Conservation (phyloP, 2,329 filamentous ascomycete species). For the Penicillium sp. region DNA sequence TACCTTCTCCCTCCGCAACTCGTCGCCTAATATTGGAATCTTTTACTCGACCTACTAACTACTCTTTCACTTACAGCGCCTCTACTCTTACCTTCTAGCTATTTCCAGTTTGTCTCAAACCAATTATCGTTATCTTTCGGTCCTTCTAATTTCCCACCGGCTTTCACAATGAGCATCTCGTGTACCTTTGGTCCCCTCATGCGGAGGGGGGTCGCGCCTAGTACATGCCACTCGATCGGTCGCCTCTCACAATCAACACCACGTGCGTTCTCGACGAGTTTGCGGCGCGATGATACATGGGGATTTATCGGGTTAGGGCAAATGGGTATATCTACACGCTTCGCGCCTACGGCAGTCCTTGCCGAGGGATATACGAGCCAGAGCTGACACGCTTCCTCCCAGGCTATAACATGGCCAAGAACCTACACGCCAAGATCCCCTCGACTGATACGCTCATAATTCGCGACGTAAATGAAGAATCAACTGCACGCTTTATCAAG, state of each 20-base stretch:
- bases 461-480: constrained; percentile 67
- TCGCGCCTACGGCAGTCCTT: neutral
- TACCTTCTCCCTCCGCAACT: neutral
- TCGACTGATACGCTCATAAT: constrained; percentile 66
- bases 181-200: constrained; percentile 20
- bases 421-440: constrained; percentile 69
- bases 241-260: constrained; percentile 1
- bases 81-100: neutral
- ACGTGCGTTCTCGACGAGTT: constrained; percentile 52
- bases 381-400: constrained; percentile 13
- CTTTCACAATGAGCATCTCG: constrained; percentile 23
- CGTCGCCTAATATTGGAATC: neutral
- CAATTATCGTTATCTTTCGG: neutral
- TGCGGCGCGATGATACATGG: constrained; percentile 55
- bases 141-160: neutral
- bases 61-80: neutral
- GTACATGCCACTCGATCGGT: constrained; percentile 1
- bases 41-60: neutral
- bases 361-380: neutral
- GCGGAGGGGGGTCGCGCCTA: constrained; percentile 20
- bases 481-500: constrained; percentile 61
- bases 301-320: constrained; percentile 65
- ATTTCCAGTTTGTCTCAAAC: neutral
- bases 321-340: constrained; percentile 56
- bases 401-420: constrained; percentile 77